phyloP scores from a whole-genome alignment of 805 yeast genomes.

The Cyberlindnera suaveolens region DNA sequence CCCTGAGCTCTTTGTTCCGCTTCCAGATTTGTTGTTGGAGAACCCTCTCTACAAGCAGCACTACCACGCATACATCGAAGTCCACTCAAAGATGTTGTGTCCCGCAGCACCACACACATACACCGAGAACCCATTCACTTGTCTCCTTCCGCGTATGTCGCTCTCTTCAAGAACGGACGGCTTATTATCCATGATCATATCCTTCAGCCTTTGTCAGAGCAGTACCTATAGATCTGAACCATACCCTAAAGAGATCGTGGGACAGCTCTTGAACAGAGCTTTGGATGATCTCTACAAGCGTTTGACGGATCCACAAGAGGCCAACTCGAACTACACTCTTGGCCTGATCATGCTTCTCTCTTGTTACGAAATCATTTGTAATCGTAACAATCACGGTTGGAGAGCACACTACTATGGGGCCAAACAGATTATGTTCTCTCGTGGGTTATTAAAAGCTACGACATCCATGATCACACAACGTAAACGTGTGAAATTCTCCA shows the following conservation, averaged over 20 bases:
- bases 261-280: conserved; percentile 48
- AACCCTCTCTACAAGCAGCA: conserved; percentile 57
- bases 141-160: conserved; percentile 63
- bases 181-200: conserved; percentile 49
- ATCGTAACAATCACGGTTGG: conserved; percentile 41
- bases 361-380: conserved; percentile 46
- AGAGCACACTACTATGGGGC: conserved; percentile 65
- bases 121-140: conserved; percentile 58
- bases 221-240: conserved; percentile 15
- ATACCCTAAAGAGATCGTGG: conserved; percentile 33
- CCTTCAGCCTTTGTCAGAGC: conserved; percentile 41
- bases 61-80: conserved; percentile 56
- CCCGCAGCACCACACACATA: conserved; percentile 57
- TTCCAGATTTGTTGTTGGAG: conserved; percentile 54
- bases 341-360: conserved; percentile 55
- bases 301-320: conserved; percentile 42
- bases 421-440: conserved; percentile 49
- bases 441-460: conserved; percentile 36
- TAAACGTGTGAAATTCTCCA: not conserved
- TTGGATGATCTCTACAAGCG: conserved; percentile 48
- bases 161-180: conserved; percentile 48
- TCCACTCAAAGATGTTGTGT: conserved; percentile 54
- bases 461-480: not conserved
- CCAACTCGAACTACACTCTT: conserved; percentile 61
- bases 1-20: conserved; percentile 25